Evolutionary conservation across 164 flowering plant genomes (phyloP), one percentile per base, ranked within the genome.

Genomic region (Dillenia suffruticosa): DNA sequence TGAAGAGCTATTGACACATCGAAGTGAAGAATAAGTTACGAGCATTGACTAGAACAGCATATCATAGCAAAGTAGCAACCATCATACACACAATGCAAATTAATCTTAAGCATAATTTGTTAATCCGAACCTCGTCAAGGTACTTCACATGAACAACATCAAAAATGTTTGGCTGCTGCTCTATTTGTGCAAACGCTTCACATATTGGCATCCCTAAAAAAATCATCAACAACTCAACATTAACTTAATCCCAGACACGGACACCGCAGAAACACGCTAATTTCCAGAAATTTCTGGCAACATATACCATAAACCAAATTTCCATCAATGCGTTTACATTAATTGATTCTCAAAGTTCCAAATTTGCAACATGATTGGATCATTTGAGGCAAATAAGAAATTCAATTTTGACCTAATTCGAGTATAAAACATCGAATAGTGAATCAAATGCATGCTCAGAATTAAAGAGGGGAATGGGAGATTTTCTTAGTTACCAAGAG

Each of bases 111-210:
- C 57, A 51, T 12, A n/a, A 49, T 45, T n/a, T 68, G 58, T 26
- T 44, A 15, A 49, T 19, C 17, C 82, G 49, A 70, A 94, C 98
- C 98, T 94, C 96, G 2, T 94, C 98, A 58, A 72, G 80, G 68
- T 86, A 89, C 75, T 91, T 94, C 24, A 94, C 95, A 70, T 88
- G 95, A 44, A 94, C 98, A 49, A 86, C 97, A 66, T 94, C 97
- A 56, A 87, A 93, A 13, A 93, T 85, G 61, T 79, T 87, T 7
- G 97, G 96, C 64, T 87, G 89, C 65, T 94, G 93, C 61, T 94
- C 97, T n/a, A 91, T 86, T 50, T 89, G 96, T 12, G 87, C 86
- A 81, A 94, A 89, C 14, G 99, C 99, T 76, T 94, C 96, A 32
- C 87, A 86, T 24, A 94, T 88, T 0, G 99, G 97, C 97, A 94